Evolutionary conservation across 345 rosid genomes (phyloP), one percentile per base, ranked within the genome.

Genomic region (Ceriops tagal): DNA sequence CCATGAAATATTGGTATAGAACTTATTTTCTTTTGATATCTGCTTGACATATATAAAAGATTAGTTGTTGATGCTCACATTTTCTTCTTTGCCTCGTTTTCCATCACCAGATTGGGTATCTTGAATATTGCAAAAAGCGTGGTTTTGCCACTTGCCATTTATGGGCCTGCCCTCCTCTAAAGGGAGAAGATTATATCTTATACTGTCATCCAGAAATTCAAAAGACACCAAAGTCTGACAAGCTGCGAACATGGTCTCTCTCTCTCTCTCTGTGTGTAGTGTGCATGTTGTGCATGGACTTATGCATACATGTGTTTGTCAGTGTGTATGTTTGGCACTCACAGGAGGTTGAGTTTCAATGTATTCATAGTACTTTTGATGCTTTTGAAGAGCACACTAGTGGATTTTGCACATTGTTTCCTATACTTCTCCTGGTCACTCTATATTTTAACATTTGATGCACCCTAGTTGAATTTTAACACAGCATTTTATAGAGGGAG

Each of bases 151-250:
- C 68, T 22, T 76, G 80, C 67, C 71, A 76, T 62, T 55, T 76
- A 35, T 76, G 80, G 80, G 80, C 80, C 27, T 76, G 75, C 51
- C 80, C 80, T 27, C 80, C 80, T 37, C 15, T 76, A 34, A 76
- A 76, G 69, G 80, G 76, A 16, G 80, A 76, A 76, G 80, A 76
- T 58, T 76, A 76, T 58, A 71, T 76, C 21, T 51, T 76, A 39
- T 67, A 76, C 52, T 71, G 80, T 39, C 80, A 76, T 58, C 80
- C 80, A 34, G 80, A 67, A 20, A 58, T 51, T 35, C 80, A 76
- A 64, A 76, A 76, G 64, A 76, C 80, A 1, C 80, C 80, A 15
- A 76, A 76, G 64, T 64, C 80, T 55, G 80, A 76, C 66, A 76
- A 76, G 63, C 67, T 76, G 30, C 72, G 80, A 10, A 66, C 62